Conservation (phyloP, 306 rosid genomes). For the Begonia loranthoides region DNA sequence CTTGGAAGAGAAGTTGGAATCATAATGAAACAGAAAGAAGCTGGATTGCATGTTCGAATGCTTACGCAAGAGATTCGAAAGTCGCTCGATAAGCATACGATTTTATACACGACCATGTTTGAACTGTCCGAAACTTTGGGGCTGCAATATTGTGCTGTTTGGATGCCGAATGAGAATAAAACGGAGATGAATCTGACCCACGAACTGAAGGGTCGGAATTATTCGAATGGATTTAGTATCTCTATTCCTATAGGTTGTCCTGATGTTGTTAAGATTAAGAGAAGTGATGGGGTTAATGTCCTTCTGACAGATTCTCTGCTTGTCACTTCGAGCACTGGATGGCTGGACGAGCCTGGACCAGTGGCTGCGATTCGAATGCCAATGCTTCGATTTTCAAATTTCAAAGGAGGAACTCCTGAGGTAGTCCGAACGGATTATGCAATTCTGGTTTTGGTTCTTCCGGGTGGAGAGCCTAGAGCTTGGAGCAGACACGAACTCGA, state of each 20-base stretch:
- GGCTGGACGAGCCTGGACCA: slow-evolving; percentile 59
- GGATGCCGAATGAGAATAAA: slow-evolving; percentile 91
- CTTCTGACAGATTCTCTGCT: slow-evolving; percentile 60
- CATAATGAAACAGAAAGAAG: slow-evolving; percentile 78
- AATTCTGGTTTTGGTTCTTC: slow-evolving; percentile 84
- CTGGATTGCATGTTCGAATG: slow-evolving; percentile 91
- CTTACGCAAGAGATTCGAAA: slow-evolving; percentile 98
- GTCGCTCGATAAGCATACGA: slow-evolving; percentile 79
- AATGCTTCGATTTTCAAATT: slow-evolving; percentile 87
- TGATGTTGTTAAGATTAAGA: slow-evolving; percentile 57
- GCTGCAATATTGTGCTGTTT: slow-evolving; percentile 90
- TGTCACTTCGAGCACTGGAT: slow-evolving; percentile 54
- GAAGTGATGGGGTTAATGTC: slow-evolving; percentile 43
- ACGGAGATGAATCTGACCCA: slow-evolving; percentile 85
- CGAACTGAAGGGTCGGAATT: slow-evolving; percentile 52
- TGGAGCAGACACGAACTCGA: slow-evolving; percentile 88
- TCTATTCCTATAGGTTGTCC: slow-evolving; percentile 53
- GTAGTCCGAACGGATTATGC: slow-evolving; percentile 65
- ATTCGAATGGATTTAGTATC: slow-evolving; percentile 22
- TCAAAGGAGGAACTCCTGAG: slow-evolving; percentile 98
- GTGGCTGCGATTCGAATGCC: slow-evolving; percentile 97
- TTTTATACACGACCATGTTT: slow-evolving; percentile 73
- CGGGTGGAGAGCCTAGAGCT: slow-evolving; percentile 56
- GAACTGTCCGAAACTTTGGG: slow-evolving; percentile 86
- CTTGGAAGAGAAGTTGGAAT: slow-evolving; percentile 88